phyloP scores from a whole-genome alignment of 805 yeast species.

The Kazachstania africana region DNA sequence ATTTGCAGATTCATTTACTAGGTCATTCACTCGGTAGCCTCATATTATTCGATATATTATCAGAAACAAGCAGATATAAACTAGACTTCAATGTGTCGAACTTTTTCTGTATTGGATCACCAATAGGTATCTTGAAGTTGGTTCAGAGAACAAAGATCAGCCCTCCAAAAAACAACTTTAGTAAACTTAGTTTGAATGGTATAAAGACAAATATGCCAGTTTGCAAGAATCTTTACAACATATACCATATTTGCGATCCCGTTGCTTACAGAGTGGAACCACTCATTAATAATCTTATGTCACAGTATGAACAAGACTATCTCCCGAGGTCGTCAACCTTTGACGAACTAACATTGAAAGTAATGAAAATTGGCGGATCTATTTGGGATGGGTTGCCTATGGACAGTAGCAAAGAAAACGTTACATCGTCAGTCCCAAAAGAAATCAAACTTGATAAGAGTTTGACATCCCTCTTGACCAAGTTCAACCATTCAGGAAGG shows the following conservation, averaged over 20 bases:
- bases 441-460: background rate
- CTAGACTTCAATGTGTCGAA: constrained; percentile 65
- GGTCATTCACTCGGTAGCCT: constrained; percentile 94
- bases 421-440: constrained; percentile 23
- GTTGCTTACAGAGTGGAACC: constrained; percentile 88
- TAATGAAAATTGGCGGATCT: constrained; percentile 18
- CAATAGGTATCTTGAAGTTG: constrained; percentile 75
- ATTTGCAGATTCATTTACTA: constrained; percentile 68
- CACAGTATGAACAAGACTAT: constrained; percentile 15
- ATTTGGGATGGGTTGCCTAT: constrained; percentile 12
- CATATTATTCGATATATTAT: constrained; percentile 63
- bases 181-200: background rate
- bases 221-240: constrained; percentile 59
- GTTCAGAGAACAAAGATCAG: constrained; percentile 53
- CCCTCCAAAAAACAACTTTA: constrained; percentile 15
- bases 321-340: constrained; percentile 19
- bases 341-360: constrained; percentile 20
- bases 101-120: constrained; percentile 78
- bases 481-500: constrained; percentile 61
- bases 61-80: constrained; percentile 33
- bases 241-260: constrained; percentile 88
- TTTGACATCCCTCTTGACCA: constrained; percentile 20
- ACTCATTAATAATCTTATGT: constrained; percentile 32
- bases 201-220: constrained; percentile 30
- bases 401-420: background rate